Base-by-base conservation (phyloP, 129 eudicot genomes). In the Saposhnikovia divaricata region DNA sequence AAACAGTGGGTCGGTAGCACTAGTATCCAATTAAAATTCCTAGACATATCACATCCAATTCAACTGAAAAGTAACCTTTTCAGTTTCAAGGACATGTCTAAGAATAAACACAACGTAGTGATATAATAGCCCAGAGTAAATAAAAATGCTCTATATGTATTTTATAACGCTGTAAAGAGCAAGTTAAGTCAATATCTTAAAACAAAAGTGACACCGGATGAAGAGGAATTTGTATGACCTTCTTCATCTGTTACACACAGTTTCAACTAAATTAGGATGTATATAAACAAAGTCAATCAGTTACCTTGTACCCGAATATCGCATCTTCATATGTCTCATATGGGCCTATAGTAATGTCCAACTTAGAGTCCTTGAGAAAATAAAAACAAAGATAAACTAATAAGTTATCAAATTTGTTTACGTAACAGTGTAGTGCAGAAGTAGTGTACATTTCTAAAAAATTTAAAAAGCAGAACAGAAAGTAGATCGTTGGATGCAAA, bases 241-340 rank as follows among this genome's bases (percentile, higher is more conserved):
- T 75, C 39, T 75, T n/a, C 38, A 66, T 73, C 9, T 19, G 50
- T 23, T 72, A 76, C 50, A 23, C 34, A 61, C 5, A 59, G 34
- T 4, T 61, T 61, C 2, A 61, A 14, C 69, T n/a, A 15, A 27
- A 16, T 47, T 69, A 82, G 51, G 48, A 46, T 75, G 51, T 68
- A 79, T 37, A 83, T 9, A 46, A 25, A 43, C 48, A 46, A 9
- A 57, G 73, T 53, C 42, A 81, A 37, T n/a, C 27, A 80, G 6
- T 25, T 89, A 92, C 98, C 97, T 94, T 94, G 92, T 91, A 94
- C 72, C 98, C 98, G 61, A 94, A 94, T 45, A 94, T 84, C 72
- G 84, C 81, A 81, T 94, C 98, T 87, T 94, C 97, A 88, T 94
- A 94, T 40, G 96, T 94, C 91, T 94, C 98, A 47, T 94, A 94